Base-by-base conservation (phyloP, 805 yeast species). In the Kodamaea sagamina region DNA sequence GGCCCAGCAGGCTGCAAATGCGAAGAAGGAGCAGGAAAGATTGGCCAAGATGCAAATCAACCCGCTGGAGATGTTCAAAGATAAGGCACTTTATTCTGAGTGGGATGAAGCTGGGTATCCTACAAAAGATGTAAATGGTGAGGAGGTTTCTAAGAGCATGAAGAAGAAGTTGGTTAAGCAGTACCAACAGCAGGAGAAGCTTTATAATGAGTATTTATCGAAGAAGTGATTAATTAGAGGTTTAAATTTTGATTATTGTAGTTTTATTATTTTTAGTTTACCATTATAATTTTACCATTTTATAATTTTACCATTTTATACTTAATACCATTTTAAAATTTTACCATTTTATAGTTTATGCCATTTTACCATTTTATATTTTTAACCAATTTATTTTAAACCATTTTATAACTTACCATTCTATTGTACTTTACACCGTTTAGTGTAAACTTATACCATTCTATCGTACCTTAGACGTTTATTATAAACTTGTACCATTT, bases 91-190 rank as follows among this genome's bases (percentile, higher is more conserved):
- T 24, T 93, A 79, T 61, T 63, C 79, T 7, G 86, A 79, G 58
- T 93, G 92, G 86, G 97, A 93, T 59, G 90, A 77, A 18, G 65
- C 75, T 26, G 99, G 99, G 1, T 45, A 93, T 12, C 99, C 99
- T 13, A 74, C 81, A 0, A 82, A 80, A 58, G 87, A 83, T 50
- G 74, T 69, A 25, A 79, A 78, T 7, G 98, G 98, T 9, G 88
- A 81, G 52, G 93, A 86, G 50, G 75, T 93, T 4, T 77, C 93
- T 31, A 93, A 93, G 71, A 86, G 96, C 61, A 80, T 84, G 68
- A 71, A 72, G 47, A 93, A 93, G 78, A 92, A 92, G 68, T 71
- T 93, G 52, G 64, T 71, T 48, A 93, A 93, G 68, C 84, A 75
- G 57, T 81, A 79, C 63, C 88, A 83, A 42, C 82, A 76, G 37